Conservation (phyloP, 2,329 filamentous ascomycete genomes). For the Botryotinia globosa region DNA sequence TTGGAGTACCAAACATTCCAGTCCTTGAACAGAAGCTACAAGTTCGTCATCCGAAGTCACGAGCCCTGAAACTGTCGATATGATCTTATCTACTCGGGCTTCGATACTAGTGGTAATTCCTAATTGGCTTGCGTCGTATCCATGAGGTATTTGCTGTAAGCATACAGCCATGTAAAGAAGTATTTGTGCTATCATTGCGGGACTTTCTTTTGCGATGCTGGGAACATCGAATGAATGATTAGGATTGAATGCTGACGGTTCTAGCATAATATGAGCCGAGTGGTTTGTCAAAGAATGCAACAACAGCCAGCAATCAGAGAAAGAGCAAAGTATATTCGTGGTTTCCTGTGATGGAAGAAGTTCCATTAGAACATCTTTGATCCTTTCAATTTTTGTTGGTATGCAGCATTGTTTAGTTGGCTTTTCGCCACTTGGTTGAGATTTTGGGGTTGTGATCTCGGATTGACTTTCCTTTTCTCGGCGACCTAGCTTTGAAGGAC, state of each 20-base stretch:
- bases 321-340: constrained; percentile 29
- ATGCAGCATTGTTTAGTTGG: constrained; percentile 25
- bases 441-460: constrained; percentile 29
- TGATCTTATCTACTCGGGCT: constrained; percentile 33
- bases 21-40: constrained; percentile 47
- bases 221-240: constrained; percentile 29
- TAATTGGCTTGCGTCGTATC: constrained; percentile 30
- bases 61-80: constrained; percentile 32
- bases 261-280: constrained; percentile 13
- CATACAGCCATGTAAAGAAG: constrained; percentile 35
- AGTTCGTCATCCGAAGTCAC: constrained; percentile 50
- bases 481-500: constrained; percentile 30
- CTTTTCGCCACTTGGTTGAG: constrained; percentile 14
- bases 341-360: constrained; percentile 35
- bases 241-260: constrained; percentile 6
- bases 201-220: constrained; percentile 29
- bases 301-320: constrained; percentile 33
- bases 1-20: constrained; percentile 52
- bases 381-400: constrained; percentile 31
- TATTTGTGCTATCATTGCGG: constrained; percentile 32
- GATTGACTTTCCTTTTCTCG: constrained; percentile 25
- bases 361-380: constrained; percentile 33
- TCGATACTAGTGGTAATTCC: constrained; percentile 28
- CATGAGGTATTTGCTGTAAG: constrained; percentile 33
- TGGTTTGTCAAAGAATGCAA: constrained; percentile 29